Percentiles rank a stretch among this genome's conserved stretches.
Evolutionary conservation across 169 alveolate species (phyloP).

Genomic region (Plasmodium malariae): DNA sequence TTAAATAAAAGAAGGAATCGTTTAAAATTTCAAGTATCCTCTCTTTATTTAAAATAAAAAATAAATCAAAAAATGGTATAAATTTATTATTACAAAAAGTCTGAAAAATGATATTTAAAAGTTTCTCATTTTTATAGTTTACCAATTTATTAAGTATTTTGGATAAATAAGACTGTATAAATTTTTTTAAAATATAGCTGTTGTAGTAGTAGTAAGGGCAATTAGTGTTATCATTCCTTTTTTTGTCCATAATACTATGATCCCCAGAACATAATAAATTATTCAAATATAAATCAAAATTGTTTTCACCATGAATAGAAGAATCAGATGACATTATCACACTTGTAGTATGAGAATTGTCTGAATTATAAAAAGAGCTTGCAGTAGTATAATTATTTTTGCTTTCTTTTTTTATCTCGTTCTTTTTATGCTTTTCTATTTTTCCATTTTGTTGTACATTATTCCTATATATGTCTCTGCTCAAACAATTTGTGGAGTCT

Average conservation of each 20-base stretch:
- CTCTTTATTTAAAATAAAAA: slow-evolving; percentile 23
- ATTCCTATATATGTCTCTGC: not conserved
- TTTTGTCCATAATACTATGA: not conserved
- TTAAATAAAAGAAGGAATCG: slow-evolving; percentile 65
- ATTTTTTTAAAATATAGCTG: not conserved
- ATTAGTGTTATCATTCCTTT: not conserved
- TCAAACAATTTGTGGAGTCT: not conserved
- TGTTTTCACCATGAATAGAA: not conserved
- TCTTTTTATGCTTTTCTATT: not conserved
- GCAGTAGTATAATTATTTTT: not conserved
- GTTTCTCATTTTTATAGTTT: not conserved
- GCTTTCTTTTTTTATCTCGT: not conserved
- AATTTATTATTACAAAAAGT: slow-evolving; percentile 21
- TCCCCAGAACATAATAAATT: not conserved
- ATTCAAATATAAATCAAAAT: slow-evolving; percentile 6
- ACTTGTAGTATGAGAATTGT: not conserved
- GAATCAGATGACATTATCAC: slow-evolving; percentile 28
- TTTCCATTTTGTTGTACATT: not conserved
- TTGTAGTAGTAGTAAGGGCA: not conserved
- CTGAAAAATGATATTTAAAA: slow-evolving; percentile 35
- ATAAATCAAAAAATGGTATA: slow-evolving; percentile 39
- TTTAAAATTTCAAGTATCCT: slow-evolving; percentile 7
- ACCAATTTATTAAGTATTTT: slow-evolving; percentile 17
- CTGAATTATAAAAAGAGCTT: not conserved
- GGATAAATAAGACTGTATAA: slow-evolving; percentile 8